Evolutionary conservation across 2,329 filamentous ascomycete species (phyloP).

Genomic region (Trichoderma koningii): DNA sequence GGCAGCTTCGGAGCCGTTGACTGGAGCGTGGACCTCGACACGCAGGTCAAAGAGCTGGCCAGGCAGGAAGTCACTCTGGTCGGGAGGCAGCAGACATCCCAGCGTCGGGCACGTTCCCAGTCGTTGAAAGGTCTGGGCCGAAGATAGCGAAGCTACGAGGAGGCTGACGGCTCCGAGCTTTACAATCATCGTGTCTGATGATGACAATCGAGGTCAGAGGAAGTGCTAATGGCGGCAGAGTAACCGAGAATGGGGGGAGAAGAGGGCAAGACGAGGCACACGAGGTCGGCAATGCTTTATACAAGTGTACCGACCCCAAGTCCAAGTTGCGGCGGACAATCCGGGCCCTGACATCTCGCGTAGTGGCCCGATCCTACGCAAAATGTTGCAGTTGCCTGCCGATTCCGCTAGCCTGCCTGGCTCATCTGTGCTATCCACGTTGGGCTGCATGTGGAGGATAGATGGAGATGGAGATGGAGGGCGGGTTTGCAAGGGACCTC

Average conservation of each 20-base stretch:
- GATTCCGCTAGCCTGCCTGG: not conserved
- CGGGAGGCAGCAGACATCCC: conserved; percentile 62
- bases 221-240: not conserved
- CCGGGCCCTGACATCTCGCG: not conserved
- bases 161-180: conserved; percentile 42
- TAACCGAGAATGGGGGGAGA: not conserved
- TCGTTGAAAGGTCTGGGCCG: conserved; percentile 61
- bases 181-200: conserved; percentile 37
- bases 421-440: not conserved
- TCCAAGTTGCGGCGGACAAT: not conserved
- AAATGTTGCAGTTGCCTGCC: not conserved
- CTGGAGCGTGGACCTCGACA: conserved; percentile 77
- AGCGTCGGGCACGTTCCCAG: conserved; percentile 61
- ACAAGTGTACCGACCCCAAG: not conserved
- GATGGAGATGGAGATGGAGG: not conserved
- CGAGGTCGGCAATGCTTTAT: conserved; percentile 1
- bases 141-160: conserved; percentile 42
- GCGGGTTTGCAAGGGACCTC: conserved; percentile 10
- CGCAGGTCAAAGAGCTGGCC: conserved; percentile 84
- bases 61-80: conserved; percentile 76
- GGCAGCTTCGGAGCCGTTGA: conserved; percentile 80
- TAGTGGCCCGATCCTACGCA: not conserved
- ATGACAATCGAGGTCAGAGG: not conserved
- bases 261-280: not conserved
- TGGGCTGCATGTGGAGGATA: not conserved